phyloP scores from a whole-genome alignment of 257 asterid species.

The Plantago ovata region DNA sequence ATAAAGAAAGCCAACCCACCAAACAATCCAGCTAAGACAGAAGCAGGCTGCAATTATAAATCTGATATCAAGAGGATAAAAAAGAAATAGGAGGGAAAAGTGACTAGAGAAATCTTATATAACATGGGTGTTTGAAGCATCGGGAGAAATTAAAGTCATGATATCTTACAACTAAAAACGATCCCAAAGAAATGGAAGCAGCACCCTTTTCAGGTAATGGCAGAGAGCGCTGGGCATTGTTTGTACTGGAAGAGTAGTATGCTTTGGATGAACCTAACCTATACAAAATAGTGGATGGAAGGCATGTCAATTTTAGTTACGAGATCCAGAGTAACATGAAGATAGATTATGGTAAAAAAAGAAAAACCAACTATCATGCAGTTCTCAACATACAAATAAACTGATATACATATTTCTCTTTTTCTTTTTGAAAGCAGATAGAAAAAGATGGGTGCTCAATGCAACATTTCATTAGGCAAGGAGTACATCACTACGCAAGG shows the following conservation, averaged over 20 bases:
- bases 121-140: slow-evolving; percentile 22
- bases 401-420: neutral
- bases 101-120: slow-evolving; percentile 11
- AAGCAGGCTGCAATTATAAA: slow-evolving; percentile 74
- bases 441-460: slow-evolving; percentile 7
- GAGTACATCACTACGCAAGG: no score
- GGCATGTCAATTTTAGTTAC: slow-evolving; percentile 1
- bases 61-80: slow-evolving; percentile 36
- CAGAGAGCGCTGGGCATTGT: slow-evolving; percentile 26
- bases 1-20: slow-evolving; percentile 58
- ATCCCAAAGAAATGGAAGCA: slow-evolving; percentile 43
- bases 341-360: neutral
- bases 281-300: slow-evolving; percentile 14
- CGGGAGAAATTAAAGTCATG: slow-evolving; percentile 23
- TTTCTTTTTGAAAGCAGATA: neutral
- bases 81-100: slow-evolving; percentile 7
- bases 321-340: neutral
- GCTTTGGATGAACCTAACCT: slow-evolving; percentile 38
- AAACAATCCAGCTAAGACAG: slow-evolving; percentile 56
- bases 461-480: neutral
- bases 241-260: slow-evolving; percentile 31
- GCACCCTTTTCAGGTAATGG: slow-evolving; percentile 30
- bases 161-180: slow-evolving; percentile 54
- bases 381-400: neutral
- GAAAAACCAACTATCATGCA: neutral